Conservation (phyloP, 345 rosid genomes). For the Camelina hispida region DNA sequence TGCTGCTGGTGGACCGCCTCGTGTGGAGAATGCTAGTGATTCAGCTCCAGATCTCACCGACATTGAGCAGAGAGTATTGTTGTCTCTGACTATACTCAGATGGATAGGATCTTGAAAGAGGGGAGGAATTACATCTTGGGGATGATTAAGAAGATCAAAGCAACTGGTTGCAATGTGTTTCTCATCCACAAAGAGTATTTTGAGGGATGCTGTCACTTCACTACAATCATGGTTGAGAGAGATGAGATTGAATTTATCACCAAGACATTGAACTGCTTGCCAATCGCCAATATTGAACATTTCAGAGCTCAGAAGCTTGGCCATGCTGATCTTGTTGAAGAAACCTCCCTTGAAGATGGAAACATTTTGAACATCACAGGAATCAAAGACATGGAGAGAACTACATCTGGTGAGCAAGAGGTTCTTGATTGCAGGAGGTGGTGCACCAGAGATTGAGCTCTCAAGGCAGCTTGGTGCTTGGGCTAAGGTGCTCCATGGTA, state of each 20-base stretch:
- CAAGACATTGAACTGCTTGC: conserved; percentile 93
- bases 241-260: conserved; percentile 97
- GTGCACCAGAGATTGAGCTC: conserved; percentile 97
- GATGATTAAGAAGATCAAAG: conserved; percentile 96
- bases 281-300: conserved; percentile 92
- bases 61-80: conserved; percentile 91
- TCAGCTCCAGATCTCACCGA: conserved; percentile 99
- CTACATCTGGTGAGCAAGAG: conserved; percentile 87
- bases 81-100: conserved; percentile 94
- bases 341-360: conserved; percentile 91
- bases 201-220: conserved; percentile 98
- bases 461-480: conserved; percentile 98
- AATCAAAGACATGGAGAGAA: conserved; percentile 94
- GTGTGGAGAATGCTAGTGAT: conserved; percentile 94
- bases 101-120: conserved; percentile 99
- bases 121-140: conserved; percentile 96
- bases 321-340: conserved; percentile 86
- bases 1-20: conserved; percentile 83
- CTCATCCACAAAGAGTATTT: conserved; percentile 93
- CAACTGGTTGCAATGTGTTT: conserved; percentile 86
- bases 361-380: conserved; percentile 91
- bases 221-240: conserved; percentile 94
- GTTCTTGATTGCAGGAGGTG: conserved; percentile 98
- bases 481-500: conserved; percentile 96
- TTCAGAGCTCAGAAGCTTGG: conserved; percentile 92